Evolutionary conservation across 2,329 filamentous ascomycete genomes (phyloP).

Genomic region (Nemania sp.): DNA sequence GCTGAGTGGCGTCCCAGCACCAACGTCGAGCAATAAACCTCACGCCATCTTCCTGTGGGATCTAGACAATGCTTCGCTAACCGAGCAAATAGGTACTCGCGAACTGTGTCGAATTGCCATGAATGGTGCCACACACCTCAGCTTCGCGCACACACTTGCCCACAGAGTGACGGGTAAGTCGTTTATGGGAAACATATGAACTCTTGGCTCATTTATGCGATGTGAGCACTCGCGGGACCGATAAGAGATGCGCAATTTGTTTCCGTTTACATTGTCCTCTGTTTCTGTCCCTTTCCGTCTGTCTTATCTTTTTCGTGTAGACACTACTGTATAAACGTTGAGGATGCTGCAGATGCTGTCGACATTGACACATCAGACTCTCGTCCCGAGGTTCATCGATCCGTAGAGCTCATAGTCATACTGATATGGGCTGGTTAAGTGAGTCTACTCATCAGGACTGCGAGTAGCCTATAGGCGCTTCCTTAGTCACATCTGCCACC

Average conservation of each 20-base stretch:
- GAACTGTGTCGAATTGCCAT: constrained; percentile 3
- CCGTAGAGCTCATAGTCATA: constrained; percentile 7
- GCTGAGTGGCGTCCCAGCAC: constrained; percentile 6
- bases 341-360: neutral
- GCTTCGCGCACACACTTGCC: neutral
- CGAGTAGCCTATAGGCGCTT: constrained; percentile 16
- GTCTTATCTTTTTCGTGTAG: neutral
- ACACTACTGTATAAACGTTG: no score
- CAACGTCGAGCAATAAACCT: constrained; percentile 13
- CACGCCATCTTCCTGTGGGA: constrained; percentile 15
- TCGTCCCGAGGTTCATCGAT: constrained; percentile 16
- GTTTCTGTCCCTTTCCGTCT: neutral
- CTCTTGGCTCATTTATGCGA: neutral
- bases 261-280: neutral
- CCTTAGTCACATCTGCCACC: constrained; percentile 26
- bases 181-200: neutral
- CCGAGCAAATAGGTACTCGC: constrained; percentile 4
- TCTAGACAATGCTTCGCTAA: constrained; percentile 21
- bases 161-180: neutral
- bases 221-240: neutral
- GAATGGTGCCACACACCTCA: neutral
- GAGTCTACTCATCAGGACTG: neutral
- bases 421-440: neutral
- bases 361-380: neutral
- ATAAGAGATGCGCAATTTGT: neutral